Base-by-base conservation (phyloP, 345 rosid genomes). In the Salix koriyanagi region DNA sequence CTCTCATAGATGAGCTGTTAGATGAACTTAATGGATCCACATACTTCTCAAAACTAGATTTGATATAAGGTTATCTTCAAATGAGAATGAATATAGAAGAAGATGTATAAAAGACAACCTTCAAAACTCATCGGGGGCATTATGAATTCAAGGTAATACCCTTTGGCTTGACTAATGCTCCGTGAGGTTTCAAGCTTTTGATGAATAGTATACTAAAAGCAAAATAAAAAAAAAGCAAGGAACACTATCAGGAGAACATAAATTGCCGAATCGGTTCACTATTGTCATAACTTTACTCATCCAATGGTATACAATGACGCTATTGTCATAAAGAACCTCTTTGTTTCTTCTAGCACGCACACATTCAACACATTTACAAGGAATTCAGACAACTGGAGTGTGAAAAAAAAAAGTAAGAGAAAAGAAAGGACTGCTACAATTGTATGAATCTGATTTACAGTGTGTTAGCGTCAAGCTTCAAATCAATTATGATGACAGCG, bases 401-500 rank as follows among this genome's bases (percentile, higher is more conserved):
- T 28, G 28, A 1, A 50, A 67, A 44, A 34, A 61, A 69, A 42
- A 42, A 36, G 18, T 13, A 34, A 21, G 67, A 44, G 44, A 71
- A 23, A 18, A 15, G 41, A 15, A 67, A 64, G 18, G 41, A 69
- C 52, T 73, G 71, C 41, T 77, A 78, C 58, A 83, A 36, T 46
- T 21, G 58, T 75, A 73, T 77, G 75, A 77, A 73, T 81, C 77
- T 68, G 80, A 81, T 88, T 80, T 87, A 86, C 84, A 74, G 75
- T 76, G 68, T 71, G 79, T 52, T 65, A 69, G 79, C 62, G 69
- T 61, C 64, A 67, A 23, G 75, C 54, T 54, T 74, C 73, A 52
- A 66, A 78, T 75, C 75, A 60, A 78, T 90, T 84, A 92, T 5
- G 98, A 90, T 52, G 92, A 85, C 71, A 96, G 89, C 0, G 97